phyloP scores from a whole-genome alignment of 148 eudicot species.

The Linanthus parryae region DNA sequence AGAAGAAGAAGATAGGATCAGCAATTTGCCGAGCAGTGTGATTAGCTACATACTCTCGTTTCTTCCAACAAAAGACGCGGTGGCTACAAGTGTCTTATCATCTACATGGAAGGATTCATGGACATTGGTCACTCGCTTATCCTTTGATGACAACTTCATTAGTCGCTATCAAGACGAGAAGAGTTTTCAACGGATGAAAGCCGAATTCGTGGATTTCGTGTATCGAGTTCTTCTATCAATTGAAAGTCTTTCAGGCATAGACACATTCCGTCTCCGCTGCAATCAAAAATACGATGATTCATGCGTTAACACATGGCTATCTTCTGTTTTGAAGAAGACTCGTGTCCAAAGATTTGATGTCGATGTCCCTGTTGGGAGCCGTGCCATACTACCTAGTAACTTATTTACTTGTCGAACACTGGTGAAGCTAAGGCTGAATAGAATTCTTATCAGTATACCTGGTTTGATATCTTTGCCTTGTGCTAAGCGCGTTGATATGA shows the following conservation, averaged over 20 bases:
- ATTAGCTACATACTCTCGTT: background rate
- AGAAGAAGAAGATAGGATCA: background rate
- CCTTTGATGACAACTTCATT: background rate
- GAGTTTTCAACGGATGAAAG: too few relatives aligned
- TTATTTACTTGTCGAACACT: background rate
- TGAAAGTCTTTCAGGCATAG: background rate
- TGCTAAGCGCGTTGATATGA: background rate
- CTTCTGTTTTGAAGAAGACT: background rate
- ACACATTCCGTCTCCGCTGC: background rate
- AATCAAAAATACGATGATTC: too few relatives aligned
- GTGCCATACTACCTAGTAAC: background rate
- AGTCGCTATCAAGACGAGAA: background rate
- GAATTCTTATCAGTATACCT: background rate
- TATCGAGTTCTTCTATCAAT: background rate
- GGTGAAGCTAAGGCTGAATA: background rate
- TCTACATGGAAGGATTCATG: conserved; percentile 1
- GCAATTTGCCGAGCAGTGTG: background rate
- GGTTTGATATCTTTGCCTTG: background rate
- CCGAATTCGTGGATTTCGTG: background rate
- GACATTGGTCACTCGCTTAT: background rate
- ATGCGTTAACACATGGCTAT: too few relatives aligned
- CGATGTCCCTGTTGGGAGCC: background rate
- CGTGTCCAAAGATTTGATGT: background rate
- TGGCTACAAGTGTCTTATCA: background rate
- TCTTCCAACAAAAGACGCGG: conserved; percentile 1